A percentile compares a stretch with the other conserved stretches of the same genome.
These are phyloP conservation scores for Neonectria neomacrospora DNA, from an alignment of 2,329 filamentous ascomycete genomes.

Conservation along the genomic window DNA sequence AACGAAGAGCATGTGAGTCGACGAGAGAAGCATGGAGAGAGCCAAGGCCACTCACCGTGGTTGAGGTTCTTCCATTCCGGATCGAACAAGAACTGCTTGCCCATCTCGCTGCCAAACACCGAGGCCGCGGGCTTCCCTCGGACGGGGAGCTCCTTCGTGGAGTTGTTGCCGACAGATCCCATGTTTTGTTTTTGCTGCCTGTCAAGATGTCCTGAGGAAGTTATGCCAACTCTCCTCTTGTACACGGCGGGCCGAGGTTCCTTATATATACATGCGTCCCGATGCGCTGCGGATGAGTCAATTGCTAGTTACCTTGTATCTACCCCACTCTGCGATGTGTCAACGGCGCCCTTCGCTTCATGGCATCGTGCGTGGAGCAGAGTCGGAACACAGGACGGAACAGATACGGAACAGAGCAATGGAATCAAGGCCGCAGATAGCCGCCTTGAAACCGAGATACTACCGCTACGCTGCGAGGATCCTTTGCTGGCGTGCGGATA, in stretches of 20 bases:
- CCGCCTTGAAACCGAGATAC: slow-evolving; percentile 23
- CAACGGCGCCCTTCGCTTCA: slow-evolving; percentile 38
- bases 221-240: neutral
- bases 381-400: no score
- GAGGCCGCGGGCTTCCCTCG: slow-evolving; percentile 34
- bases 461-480: neutral
- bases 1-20: neutral
- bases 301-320: slow-evolving; percentile 5
- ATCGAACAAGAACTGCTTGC: slow-evolving; percentile 76
- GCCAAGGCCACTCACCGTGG: slow-evolving; percentile 66
- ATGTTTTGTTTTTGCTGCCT: slow-evolving; percentile 26
- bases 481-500: neutral
- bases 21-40: neutral
- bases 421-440: slow-evolving; percentile 14
- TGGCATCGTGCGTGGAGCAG: no score
- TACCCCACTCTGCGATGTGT: slow-evolving; percentile 39
- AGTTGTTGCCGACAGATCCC: slow-evolving; percentile 35
- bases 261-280: neutral
- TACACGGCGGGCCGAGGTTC: neutral
- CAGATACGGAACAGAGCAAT: neutral
- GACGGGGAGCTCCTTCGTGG: slow-evolving; percentile 38
- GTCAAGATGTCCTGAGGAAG: neutral
- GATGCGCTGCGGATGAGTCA: slow-evolving; percentile 31
- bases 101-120: slow-evolving; percentile 54
- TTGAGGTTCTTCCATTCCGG: slow-evolving; percentile 79